Base-by-base conservation (phyloP, 2,329 filamentous ascomycete genomes). In the Cladosporium sphaerospermum region DNA sequence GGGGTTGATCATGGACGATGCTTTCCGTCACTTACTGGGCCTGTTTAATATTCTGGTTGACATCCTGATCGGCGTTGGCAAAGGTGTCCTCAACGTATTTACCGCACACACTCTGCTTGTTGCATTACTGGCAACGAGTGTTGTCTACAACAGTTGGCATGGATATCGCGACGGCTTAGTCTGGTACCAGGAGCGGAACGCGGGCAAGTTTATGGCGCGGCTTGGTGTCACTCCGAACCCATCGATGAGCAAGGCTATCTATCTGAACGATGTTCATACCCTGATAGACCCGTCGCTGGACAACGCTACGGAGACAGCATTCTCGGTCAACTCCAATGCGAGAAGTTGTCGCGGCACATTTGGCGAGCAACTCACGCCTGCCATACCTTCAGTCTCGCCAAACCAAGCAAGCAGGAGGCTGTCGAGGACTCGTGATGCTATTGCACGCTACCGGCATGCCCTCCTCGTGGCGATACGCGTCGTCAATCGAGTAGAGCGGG, bases 401-500 rank as follows among this genome's bases (percentile, higher is more conserved):
- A 48, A 53, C 14, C 55, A 56, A 44, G 45, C 54, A 32, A 57
- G 57, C 10, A 59, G 45, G 13, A 81, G 88, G 16, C 77, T 97
- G 32, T 82, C 87, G 46, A 82, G 85, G 37, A 89, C 89, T n/a
- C 81, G 92, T 9, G 88, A 95, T 69, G 81, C 85, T 19, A 80
- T 99, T 0, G 92, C 88, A 1, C 76, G 82, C 2, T 93, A 96
- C 67, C 80, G 93, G 2, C 89, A 99, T 68, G 90, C 97, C 65
- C 76, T 99, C 16, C 74, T 97, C 2, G 91, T 99, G 4, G 90
- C 91, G 4, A 83, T 97, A 75, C 83, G 91, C 4, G 82, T 96
- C 2, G 85, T 97, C 56, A 96, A 97, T 70, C 85, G 80, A 54
- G 83, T 97, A 28, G 93, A 97, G 75, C 79, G 81, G 54, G 90